Conservation (phyloP, 108 stramenopile species). For the Fragilaria crotonensis region DNA sequence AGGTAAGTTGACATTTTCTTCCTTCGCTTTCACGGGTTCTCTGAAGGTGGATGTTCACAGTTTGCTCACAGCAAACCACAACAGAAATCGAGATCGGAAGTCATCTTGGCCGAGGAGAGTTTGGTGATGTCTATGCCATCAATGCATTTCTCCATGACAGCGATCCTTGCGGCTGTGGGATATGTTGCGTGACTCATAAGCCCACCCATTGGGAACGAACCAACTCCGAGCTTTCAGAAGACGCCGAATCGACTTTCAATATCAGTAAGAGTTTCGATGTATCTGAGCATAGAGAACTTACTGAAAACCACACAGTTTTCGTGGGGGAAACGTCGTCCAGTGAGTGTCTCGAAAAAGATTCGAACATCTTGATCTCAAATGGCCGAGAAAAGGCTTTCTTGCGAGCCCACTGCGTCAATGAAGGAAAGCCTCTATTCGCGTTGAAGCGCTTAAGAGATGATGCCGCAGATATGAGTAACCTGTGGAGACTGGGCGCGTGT, state of each 20-base stretch:
- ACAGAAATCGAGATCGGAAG: neutral
- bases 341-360: neutral
- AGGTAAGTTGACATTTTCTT: neutral
- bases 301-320: neutral
- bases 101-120: neutral
- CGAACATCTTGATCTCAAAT: neutral
- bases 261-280: neutral
- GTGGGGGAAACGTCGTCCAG: neutral
- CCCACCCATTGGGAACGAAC: neutral
- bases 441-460: neutral
- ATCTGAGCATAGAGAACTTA: neutral
- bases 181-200: neutral
- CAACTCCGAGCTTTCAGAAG: neutral
- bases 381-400: neutral
- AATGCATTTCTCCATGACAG: neutral
- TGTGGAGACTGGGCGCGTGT: slow-evolving; percentile 10
- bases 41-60: too few relatives aligned
- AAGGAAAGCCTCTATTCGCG: neutral
- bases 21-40: neutral
- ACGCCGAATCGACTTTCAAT: neutral
- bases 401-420: neutral
- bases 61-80: neutral
- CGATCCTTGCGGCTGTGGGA: neutral
- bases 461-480: neutral
- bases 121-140: neutral